Conservation (phyloP, 1,284 basidiomycete genomes). For the Apiotrichum mycotoxinovorans region DNA sequence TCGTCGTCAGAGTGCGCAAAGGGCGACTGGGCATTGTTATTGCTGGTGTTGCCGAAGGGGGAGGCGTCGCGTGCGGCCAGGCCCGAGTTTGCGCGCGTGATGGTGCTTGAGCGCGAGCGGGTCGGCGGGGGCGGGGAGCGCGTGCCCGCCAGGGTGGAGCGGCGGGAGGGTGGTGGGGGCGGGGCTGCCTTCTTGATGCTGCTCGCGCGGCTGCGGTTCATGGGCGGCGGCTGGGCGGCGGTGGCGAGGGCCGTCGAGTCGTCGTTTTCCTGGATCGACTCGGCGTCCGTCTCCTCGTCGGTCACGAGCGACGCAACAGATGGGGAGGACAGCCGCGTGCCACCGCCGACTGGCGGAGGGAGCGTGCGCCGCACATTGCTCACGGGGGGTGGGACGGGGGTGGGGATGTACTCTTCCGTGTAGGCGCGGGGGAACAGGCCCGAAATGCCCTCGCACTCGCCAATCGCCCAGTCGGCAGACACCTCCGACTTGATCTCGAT, state of each 20-base stretch:
- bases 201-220: slow-evolving; percentile 50
- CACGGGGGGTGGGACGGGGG: slow-evolving; percentile 33
- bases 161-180: slow-evolving; percentile 53
- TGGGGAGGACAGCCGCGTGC: neutral
- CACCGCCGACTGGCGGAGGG: neutral
- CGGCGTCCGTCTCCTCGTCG: slow-evolving; percentile 18
- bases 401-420: slow-evolving; percentile 55
- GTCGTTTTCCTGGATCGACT: slow-evolving; percentile 6
- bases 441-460: slow-evolving; percentile 61
- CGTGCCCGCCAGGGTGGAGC: slow-evolving; percentile 24
- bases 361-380: neutral
- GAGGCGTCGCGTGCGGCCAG: neutral
- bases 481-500: slow-evolving; percentile 71
- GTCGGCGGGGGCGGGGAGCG: slow-evolving; percentile 17
- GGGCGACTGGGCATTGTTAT: neutral
- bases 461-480: slow-evolving; percentile 80
- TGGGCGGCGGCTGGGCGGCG: slow-evolving; percentile 12
- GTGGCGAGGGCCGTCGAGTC: slow-evolving; percentile 9
- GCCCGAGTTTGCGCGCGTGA: neutral
- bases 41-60: too few species aligned
- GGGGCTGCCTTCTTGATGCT: slow-evolving; percentile 51
- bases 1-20: slow-evolving; percentile 16
- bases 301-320: slow-evolving; percentile 15
- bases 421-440: slow-evolving; percentile 75
- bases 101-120: neutral